Base-by-base conservation (phyloP, 345 rosid genomes). In the Hibiscus syriacus region DNA sequence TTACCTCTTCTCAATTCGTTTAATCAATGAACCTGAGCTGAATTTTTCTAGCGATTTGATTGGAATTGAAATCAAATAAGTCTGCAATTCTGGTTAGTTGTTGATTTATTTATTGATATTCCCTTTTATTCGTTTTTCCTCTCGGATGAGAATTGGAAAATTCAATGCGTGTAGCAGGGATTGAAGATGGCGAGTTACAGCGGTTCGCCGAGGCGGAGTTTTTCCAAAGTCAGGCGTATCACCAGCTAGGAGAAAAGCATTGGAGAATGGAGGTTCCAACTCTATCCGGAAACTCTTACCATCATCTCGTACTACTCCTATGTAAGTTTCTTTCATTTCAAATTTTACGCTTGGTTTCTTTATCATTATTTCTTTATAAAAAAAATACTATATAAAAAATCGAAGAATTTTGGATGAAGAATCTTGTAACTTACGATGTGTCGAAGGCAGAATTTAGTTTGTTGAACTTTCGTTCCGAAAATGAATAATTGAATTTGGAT, bases 181-280 rank as follows among this genome's bases (percentile, higher is more conserved):
- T 49, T 20, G 73, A 38, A 78, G 66, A 95, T 95, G 99, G 83
- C 92, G 4, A 84, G 85, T 79, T 92, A 87, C 75, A 83, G 84
- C 38, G 88, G 90, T 63, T 75, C 96, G 39, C 83, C 92, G 32
- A 81, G 97, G 78, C 85, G 78, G 67, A 88, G 87, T 60, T n/a
- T n/a, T 81, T 56, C 80, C 96, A 45, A 26, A 79, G 50, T 49
- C 85, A 43, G 81, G 55, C 69, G 73, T 84, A 0, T 83, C 88
- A 6, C 25, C 68, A 32, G 82, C 79, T 41, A 88, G 77, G 85
- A 95, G 83, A 78, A 90, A 83, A 67, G 34, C 80, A 7, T 62
- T 71, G 66, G 92, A 90, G 1, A 80, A 78, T 38, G 84, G 87
- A 58, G 84, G 77, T 69, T 53, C 74, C 59, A 97, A 88, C 7